These are phyloP conservation scores for Candida labiduridarum DNA, from an alignment of 1,139 yeast species.

Conservation along the genomic window DNA sequence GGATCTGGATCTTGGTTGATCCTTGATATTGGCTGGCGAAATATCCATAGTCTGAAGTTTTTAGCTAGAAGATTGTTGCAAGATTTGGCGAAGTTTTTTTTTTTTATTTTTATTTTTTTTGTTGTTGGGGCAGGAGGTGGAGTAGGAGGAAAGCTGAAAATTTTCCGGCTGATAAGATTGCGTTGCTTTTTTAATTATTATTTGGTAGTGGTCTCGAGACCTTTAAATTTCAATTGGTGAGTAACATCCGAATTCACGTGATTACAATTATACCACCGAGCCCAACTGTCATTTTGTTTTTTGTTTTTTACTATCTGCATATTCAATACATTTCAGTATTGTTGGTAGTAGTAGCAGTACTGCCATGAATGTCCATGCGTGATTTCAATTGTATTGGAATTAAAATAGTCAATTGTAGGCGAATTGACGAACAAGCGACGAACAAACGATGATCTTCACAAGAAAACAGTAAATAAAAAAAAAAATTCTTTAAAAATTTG, in stretches of 20 bases:
- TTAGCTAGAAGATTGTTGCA: not conserved
- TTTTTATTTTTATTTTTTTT: not conserved
- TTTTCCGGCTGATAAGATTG: not conserved
- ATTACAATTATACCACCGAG: not conserved
- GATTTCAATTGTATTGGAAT: no score
- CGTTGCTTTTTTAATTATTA: not conserved
- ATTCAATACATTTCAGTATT: not conserved
- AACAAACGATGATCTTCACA: not conserved
- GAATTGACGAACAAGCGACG: not conserved
- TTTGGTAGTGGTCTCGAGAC: not conserved
- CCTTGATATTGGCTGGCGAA: conserved; percentile 24
- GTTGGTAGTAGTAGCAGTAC: no score
- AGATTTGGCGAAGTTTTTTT: not conserved
- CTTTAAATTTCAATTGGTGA: not conserved
- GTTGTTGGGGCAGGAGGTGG: not conserved
- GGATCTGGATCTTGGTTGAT: conserved; percentile 33
- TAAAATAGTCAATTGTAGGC: no score
- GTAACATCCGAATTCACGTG: not conserved
- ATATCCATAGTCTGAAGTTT: conserved; percentile 25
- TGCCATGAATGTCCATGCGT: no score
- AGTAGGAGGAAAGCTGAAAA: not conserved
- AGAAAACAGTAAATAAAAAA: not conserved
- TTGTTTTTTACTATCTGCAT: not conserved
- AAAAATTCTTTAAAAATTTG: not conserved
- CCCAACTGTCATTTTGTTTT: not conserved